Evolutionary conservation across 1,284 basidiomycete genomes (phyloP).

Genomic region (Porogramme epimiltina): DNA sequence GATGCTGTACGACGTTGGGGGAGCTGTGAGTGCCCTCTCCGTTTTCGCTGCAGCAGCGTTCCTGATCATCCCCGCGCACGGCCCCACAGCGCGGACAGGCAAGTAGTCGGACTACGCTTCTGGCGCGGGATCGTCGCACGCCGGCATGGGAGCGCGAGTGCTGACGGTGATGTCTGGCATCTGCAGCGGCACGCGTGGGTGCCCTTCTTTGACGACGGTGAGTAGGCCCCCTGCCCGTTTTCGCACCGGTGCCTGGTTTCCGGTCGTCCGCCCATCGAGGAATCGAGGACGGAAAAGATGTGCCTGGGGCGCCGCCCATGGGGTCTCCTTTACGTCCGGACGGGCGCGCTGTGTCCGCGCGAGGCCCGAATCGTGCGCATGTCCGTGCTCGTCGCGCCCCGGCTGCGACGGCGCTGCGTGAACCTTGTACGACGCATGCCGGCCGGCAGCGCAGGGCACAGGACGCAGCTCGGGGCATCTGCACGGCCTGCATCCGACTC

Average conservation of each 20-base stretch:
- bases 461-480: too few species aligned
- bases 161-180: background rate
- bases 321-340: too few species aligned
- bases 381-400: too few species aligned
- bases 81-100: conserved; percentile 53
- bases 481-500: too few species aligned
- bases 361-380: conserved; percentile 1
- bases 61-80: background rate
- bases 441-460: too few species aligned
- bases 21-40: conserved; percentile 54
- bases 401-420: too few species aligned
- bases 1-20: conserved; percentile 80
- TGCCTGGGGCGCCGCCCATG: too few species aligned
- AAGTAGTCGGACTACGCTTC: conserved; percentile 19
- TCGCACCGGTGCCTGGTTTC: background rate
- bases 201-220: conserved; percentile 82
- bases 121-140: background rate
- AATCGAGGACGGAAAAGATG: too few species aligned
- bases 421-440: too few species aligned
- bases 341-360: background rate
- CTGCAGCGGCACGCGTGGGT: conserved; percentile 74
- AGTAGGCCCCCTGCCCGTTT: conserved; percentile 26
- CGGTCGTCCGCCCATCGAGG: background rate
- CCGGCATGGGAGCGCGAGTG: conserved; percentile 1
- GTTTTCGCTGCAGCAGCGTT: background rate